Evolutionary conservation across 306 rosid genomes (phyloP).

Genomic region (Rubus parviflorus): DNA sequence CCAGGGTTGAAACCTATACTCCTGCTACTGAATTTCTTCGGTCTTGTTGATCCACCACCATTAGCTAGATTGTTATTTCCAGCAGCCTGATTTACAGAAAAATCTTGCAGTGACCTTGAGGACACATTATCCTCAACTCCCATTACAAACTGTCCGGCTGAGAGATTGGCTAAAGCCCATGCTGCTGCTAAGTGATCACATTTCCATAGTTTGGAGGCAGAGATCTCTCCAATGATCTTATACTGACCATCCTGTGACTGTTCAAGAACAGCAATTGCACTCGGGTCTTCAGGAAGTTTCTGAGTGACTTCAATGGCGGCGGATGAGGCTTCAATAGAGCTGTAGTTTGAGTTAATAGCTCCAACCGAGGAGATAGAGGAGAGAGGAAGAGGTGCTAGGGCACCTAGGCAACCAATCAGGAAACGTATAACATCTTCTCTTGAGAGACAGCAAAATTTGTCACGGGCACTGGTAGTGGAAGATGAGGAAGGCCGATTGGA

Average conservation of each 20-base stretch:
- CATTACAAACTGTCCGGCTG: slow-evolving; percentile 96
- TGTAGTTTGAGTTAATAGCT: slow-evolving; percentile 70
- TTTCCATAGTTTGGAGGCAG: slow-evolving; percentile 91
- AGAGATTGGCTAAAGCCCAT: slow-evolving; percentile 88
- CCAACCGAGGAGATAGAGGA: slow-evolving; percentile 76
- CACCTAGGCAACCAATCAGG: slow-evolving; percentile 94
- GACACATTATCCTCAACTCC: slow-evolving; percentile 85
- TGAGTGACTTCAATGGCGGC: slow-evolving; percentile 62
- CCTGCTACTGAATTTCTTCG: slow-evolving; percentile 75
- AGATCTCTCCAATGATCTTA: slow-evolving; percentile 91
- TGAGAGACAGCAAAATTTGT: slow-evolving; percentile 84
- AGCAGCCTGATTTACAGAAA: slow-evolving; percentile 30
- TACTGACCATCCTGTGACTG: slow-evolving; percentile 38
- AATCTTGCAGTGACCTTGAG: slow-evolving; percentile 43
- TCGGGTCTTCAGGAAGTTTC: slow-evolving; percentile 71
- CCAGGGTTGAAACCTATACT: slow-evolving; percentile 73
- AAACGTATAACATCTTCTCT: slow-evolving; percentile 98
- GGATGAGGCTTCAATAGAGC: slow-evolving; percentile 58
- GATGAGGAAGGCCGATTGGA: slow-evolving; percentile 58
- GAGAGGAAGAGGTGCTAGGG: slow-evolving; percentile 94
- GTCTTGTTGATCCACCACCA: slow-evolving; percentile 46
- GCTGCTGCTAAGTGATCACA: slow-evolving; percentile 86
- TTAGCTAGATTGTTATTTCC: slow-evolving; percentile 39
- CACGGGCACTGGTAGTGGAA: slow-evolving; percentile 36
- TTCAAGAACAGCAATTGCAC: slow-evolving; percentile 81